Evolutionary conservation across 2,329 filamentous ascomycete species (phyloP).

Genomic region (Fusarium sp.): DNA sequence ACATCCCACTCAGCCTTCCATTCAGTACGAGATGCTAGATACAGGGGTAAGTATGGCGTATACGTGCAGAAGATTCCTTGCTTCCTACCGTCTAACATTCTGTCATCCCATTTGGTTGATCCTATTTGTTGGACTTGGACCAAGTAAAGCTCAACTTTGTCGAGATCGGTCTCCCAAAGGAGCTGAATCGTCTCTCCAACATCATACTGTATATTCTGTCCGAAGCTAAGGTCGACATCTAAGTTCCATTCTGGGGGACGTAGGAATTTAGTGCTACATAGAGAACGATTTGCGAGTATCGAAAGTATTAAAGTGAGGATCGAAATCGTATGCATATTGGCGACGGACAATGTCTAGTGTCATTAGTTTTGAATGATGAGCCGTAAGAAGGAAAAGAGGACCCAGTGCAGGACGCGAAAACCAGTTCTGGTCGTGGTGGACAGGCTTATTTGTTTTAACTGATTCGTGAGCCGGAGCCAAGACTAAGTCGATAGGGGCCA

Average conservation of each 20-base stretch:
- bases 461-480: accelerated
- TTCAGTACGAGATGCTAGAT: not conserved
- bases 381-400: no score
- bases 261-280: accelerated
- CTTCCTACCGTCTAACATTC: not conserved
- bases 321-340: accelerated
- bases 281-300: accelerated
- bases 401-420: not conserved
- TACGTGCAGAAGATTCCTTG: not conserved
- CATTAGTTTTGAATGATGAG: no score
- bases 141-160: not conserved
- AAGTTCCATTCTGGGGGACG: not conserved
- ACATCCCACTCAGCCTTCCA: not conserved
- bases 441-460: not conserved
- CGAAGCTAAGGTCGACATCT: accelerated
- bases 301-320: not conserved
- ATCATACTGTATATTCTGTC: accelerated
- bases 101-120: accelerated
- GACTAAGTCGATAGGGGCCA: accelerated
- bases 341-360: no score
- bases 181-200: not conserved
- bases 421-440: not conserved
- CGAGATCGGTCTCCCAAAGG: not conserved
- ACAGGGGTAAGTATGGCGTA: accelerated
- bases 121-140: not conserved